Conservation (phyloP, 116 monocot species). For the Dioscorea cayenensis region DNA sequence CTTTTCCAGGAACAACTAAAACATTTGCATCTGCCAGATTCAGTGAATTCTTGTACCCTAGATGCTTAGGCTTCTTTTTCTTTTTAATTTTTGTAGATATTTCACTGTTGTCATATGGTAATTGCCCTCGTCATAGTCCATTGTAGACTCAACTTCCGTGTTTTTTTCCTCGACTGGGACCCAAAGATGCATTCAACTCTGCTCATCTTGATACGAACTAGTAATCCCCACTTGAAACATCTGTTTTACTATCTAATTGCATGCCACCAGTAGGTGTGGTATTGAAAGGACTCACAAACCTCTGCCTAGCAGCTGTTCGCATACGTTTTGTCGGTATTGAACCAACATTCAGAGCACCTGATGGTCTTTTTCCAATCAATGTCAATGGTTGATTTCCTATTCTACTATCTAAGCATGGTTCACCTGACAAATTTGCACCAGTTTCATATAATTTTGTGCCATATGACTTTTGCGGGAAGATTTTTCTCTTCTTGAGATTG, state of each 20-base stretch:
- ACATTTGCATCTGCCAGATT: slow-evolving; percentile 40
- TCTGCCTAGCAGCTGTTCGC: slow-evolving; percentile 66
- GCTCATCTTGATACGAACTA: slow-evolving; percentile 81
- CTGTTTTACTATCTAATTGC: slow-evolving; percentile 71
- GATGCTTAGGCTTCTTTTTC: slow-evolving; percentile 81
- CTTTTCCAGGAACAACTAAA: slow-evolving; percentile 48
- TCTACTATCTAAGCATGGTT: slow-evolving; percentile 41
- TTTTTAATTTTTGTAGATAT: slow-evolving; percentile 58
- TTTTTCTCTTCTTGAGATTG: slow-evolving; percentile 58
- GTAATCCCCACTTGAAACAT: slow-evolving; percentile 97
- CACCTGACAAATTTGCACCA: slow-evolving; percentile 43
- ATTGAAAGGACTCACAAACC: slow-evolving; percentile 49
- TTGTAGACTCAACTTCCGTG: slow-evolving; percentile 71
- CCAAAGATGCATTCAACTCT: slow-evolving; percentile 61
- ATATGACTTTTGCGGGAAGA: slow-evolving; percentile 40
- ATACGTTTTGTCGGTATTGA: slow-evolving; percentile 80
- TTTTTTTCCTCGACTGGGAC: slow-evolving; percentile 50
- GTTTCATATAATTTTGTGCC: slow-evolving; percentile 29
- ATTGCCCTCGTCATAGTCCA: slow-evolving; percentile 57
- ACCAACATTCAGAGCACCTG: slow-evolving; percentile 38
- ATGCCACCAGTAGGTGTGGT: slow-evolving; percentile 28
- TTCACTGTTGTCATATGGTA: slow-evolving; percentile 51
- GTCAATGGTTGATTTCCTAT: slow-evolving; percentile 25
- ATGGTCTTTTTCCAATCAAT: slow-evolving; percentile 50
- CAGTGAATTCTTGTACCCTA: slow-evolving; percentile 37